These are phyloP conservation scores for Penicillium malachiteum DNA, from an alignment of 495 filamentous ascomycete species.

Conservation along the genomic window DNA sequence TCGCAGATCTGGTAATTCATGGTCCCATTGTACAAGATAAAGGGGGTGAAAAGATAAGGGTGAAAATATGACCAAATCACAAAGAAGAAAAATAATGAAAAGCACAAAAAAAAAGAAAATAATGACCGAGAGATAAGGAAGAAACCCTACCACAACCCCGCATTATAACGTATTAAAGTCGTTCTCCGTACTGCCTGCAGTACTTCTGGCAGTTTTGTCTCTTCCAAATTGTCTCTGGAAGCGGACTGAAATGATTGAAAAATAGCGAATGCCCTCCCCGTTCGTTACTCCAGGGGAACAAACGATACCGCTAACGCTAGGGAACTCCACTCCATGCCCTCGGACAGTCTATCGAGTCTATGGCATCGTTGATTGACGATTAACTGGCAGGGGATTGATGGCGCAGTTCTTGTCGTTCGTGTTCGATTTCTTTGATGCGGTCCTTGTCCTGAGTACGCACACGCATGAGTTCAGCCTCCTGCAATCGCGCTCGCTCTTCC, in stretches of 20 bases:
- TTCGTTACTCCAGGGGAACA: too few relatives aligned
- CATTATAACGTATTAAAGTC: background rate
- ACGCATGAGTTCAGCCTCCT: constrained; percentile 38
- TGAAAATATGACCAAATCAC: too few relatives aligned
- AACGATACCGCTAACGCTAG: background rate
- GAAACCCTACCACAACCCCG: constrained; percentile 6
- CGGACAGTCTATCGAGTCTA: background rate
- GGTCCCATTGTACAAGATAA: background rate
- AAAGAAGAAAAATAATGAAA: constrained; percentile 4
- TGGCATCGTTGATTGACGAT: background rate
- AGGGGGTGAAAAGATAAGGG: background rate
- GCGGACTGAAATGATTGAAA: background rate
- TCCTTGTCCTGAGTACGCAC: constrained; percentile 38
- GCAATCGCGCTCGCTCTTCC: constrained; percentile 30
- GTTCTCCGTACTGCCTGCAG: constrained; percentile 24
- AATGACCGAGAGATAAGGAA: constrained; percentile 14
- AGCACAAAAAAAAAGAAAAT: constrained; percentile 8
- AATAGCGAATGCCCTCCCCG: background rate
- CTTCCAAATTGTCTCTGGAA: background rate
- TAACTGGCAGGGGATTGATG: constrained; percentile 22
- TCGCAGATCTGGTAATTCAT: background rate
- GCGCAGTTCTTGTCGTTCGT: constrained; percentile 27
- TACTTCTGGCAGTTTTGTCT: constrained; percentile 9
- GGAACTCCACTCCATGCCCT: background rate
- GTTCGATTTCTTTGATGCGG: constrained; percentile 37